A percentile compares a stretch with the other conserved stretches of the same genome.
These are phyloP conservation scores for Ananas comosus DNA, from an alignment of 176 grass and related monocot species.

Conservation along the genomic window DNA sequence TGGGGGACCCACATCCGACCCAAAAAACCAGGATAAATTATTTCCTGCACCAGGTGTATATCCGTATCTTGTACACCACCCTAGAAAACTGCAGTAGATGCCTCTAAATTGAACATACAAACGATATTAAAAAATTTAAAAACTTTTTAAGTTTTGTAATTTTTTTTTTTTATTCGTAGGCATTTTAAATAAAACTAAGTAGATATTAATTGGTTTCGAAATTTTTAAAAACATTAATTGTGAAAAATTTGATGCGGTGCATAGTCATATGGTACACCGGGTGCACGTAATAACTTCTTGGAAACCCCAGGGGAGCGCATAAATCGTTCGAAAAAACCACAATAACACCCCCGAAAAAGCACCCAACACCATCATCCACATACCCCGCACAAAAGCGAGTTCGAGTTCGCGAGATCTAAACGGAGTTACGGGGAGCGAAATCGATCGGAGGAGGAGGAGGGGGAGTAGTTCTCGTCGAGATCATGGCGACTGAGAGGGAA, in stretches of 20 bases:
- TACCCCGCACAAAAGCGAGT: neutral
- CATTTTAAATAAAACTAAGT: neutral
- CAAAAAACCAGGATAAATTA: no score
- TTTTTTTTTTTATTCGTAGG: no score
- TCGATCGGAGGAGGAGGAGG: constrained; percentile 5
- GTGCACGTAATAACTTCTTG: no score
- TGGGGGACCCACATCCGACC: neutral
- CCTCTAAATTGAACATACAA: no score
- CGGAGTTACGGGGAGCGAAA: neutral
- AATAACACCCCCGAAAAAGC: neutral
- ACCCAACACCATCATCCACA: neutral
- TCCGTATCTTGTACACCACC: no score
- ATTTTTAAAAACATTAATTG: neutral
- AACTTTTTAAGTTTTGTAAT: no score
- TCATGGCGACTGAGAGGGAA: constrained; percentile 94
- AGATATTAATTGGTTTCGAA: neutral
- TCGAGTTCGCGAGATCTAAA: neutral
- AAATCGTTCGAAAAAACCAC: neutral
- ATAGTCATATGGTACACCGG: no score
- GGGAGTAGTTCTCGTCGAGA: neutral
- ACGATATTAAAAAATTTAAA: no score
- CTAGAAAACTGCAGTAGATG: no score
- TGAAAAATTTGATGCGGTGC: no score
- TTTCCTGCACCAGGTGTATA: no score
- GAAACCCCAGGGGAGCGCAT: no score